Percentiles rank a stretch among this genome's conserved stretches.
These are phyloP conservation scores for Mycena maculata DNA, from an alignment of 768 basidiomycete genomes.

Conservation along the genomic window DNA sequence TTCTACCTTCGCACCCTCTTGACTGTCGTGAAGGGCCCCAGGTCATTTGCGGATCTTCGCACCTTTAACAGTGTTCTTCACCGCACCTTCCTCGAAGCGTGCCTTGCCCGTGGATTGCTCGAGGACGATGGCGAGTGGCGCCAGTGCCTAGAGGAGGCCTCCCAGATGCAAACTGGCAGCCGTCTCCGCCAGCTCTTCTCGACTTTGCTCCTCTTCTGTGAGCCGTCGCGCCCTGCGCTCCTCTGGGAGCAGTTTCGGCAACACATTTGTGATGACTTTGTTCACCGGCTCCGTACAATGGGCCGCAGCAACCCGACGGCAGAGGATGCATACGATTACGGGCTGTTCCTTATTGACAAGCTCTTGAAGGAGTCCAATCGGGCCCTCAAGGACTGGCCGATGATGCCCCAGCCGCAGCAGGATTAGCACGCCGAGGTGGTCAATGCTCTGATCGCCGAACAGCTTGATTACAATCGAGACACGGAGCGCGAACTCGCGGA, in stretches of 20 bases:
- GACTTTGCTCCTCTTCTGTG: slow-evolving; percentile 36
- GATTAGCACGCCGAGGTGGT: not conserved
- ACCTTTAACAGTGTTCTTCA: not conserved
- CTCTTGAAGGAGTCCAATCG: slow-evolving; percentile 16
- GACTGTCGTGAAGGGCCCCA: slow-evolving; percentile 44
- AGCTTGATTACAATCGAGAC: too few species aligned
- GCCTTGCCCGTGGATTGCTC: slow-evolving; percentile 48
- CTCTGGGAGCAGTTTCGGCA: slow-evolving; percentile 21
- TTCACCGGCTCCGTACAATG: slow-evolving; percentile 6
- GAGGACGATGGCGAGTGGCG: slow-evolving; percentile 58
- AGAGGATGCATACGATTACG: slow-evolving; percentile 9
- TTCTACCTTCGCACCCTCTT: slow-evolving; percentile 50
- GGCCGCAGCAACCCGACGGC: slow-evolving; percentile 8
- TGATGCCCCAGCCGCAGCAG: not conserved
- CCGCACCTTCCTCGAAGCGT: slow-evolving; percentile 33
- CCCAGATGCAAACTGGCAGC: slow-evolving; percentile 46
- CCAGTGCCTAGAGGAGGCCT: slow-evolving; percentile 51
- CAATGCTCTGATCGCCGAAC: slow-evolving; percentile 10
- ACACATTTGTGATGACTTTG: slow-evolving; percentile 24
- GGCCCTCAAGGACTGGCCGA: not conserved
- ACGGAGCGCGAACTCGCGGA: slow-evolving; percentile 22
- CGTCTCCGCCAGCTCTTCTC: slow-evolving; percentile 49
- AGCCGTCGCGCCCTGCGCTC: not conserved
- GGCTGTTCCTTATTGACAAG: slow-evolving; percentile 15
- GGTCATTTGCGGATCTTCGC: slow-evolving; percentile 17